These are phyloP conservation scores for Nothopassalora personata DNA, from an alignment of 2,329 filamentous ascomycete genomes.

Conservation along the genomic window DNA sequence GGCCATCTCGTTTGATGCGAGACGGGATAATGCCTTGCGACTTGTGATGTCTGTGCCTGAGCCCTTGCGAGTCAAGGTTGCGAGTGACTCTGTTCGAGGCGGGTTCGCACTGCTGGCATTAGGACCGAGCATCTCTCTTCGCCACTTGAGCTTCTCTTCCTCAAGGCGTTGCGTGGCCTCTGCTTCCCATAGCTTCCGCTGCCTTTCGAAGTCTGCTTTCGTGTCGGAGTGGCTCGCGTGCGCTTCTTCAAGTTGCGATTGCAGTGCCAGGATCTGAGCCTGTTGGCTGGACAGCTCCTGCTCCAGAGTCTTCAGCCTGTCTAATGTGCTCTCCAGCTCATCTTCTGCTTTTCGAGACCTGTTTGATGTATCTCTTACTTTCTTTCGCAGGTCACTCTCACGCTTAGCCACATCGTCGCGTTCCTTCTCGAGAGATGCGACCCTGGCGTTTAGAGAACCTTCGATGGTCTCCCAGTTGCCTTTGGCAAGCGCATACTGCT, in stretches of 20 bases:
- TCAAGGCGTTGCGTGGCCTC: conserved; percentile 56
- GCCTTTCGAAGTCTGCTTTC: conserved; percentile 51
- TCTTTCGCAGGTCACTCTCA: conserved; percentile 83
- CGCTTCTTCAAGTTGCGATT: conserved; percentile 58
- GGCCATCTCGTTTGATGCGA: conserved; percentile 27
- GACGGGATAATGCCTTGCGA: conserved; percentile 24
- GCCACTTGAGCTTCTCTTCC: conserved; percentile 59
- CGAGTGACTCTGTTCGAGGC: conserved; percentile 35
- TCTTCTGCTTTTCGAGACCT: conserved; percentile 69
- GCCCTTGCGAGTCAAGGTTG: conserved; percentile 35
- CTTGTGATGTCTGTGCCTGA: conserved; percentile 28
- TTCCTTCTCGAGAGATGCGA: conserved; percentile 79
- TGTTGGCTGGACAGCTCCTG: conserved; percentile 59
- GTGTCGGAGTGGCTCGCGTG: conserved; percentile 59
- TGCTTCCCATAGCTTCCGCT: conserved; percentile 55
- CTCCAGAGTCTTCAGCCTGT: conserved; percentile 58
- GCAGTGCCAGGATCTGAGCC: conserved; percentile 56
- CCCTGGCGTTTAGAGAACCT: conserved; percentile 70
- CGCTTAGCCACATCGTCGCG: conserved; percentile 77
- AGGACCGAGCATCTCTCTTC: conserved; percentile 35
- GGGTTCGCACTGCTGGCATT: conserved; percentile 21
- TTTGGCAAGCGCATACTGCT: conserved; percentile 87
- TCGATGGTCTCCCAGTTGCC: conserved; percentile 99
- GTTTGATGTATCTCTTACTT: conserved; percentile 74
- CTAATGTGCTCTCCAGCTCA: conserved; percentile 68